Evolutionary conservation across 768 basidiomycete genomes (phyloP).

Genomic region (Lactifluus echinatus): DNA sequence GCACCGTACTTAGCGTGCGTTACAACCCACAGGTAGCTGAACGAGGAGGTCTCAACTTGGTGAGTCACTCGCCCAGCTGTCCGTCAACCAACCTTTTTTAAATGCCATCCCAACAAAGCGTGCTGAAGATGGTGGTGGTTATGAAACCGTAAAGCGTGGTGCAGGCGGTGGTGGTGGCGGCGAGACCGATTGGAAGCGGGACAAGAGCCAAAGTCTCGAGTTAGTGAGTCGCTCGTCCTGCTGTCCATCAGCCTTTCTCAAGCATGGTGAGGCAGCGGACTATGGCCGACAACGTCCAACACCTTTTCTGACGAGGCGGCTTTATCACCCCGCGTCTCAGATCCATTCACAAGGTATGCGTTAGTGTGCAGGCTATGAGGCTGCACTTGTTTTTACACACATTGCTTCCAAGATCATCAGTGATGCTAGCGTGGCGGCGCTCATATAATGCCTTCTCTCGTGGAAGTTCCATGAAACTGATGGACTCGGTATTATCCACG

Average conservation of each 20-base stretch:
- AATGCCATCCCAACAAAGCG: background rate
- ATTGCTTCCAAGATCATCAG: background rate
- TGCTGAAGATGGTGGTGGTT: background rate
- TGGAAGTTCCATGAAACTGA: background rate
- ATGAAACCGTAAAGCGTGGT: no score
- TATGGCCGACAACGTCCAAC: background rate
- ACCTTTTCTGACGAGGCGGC: background rate
- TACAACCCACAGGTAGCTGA: background rate
- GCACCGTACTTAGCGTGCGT: background rate
- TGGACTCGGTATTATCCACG: background rate
- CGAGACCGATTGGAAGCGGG: constrained; percentile 3
- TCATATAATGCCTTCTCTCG: background rate
- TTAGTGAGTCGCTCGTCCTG: no score
- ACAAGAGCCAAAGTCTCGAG: no score
- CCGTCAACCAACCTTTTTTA: background rate
- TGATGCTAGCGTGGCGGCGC: background rate
- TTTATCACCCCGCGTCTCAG: background rate
- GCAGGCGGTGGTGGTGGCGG: background rate
- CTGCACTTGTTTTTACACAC: background rate
- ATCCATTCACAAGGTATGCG: background rate
- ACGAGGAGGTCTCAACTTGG: background rate
- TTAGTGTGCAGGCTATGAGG: background rate
- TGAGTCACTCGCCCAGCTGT: background rate
- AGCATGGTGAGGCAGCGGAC: no score
- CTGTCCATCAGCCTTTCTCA: no score